Conservation (phyloP, 192 early-diverging fungal genomes). For the Gonapodya sp. region DNA sequence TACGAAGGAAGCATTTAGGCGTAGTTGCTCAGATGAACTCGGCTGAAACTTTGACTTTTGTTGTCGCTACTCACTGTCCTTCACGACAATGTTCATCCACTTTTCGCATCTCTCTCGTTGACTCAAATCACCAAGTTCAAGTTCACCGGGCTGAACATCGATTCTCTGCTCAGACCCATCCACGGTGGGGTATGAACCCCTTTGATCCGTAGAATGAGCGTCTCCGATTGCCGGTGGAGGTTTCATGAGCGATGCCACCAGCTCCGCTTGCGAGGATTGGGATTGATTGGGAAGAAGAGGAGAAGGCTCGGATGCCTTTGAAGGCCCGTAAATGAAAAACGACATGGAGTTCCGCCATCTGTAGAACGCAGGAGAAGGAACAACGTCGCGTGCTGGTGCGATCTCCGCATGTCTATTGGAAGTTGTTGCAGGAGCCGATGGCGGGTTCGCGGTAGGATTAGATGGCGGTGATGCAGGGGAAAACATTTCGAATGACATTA, state of each 20-base stretch:
- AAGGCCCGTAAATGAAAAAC: not conserved
- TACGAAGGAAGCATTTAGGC: not conserved
- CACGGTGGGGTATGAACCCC: not conserved
- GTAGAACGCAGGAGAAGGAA: not conserved
- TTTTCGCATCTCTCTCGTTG: slow-evolving; percentile 4
- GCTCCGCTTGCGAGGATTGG: not conserved
- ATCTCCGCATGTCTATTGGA: not conserved
- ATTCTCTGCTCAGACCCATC: no score
- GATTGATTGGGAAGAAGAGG: no score
- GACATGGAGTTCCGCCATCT: not conserved
- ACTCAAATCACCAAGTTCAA: not conserved
- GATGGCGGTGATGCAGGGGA: no score
- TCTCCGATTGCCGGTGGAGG: not conserved
- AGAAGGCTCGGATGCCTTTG: not conserved
- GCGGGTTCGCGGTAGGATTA: not conserved
- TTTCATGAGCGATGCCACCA: not conserved
- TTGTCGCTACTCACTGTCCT: slow-evolving; percentile 8
- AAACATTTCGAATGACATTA: no score
- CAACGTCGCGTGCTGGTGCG: not conserved
- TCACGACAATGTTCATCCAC: not conserved
- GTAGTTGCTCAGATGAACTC: not conserved
- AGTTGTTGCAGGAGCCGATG: not conserved
- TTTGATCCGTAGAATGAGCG: not conserved
- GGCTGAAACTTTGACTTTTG: no score
- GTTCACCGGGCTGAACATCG: not conserved